phyloP scores from a whole-genome alignment of 352 stramenopile genomes.

The Pythium utonaiense region DNA sequence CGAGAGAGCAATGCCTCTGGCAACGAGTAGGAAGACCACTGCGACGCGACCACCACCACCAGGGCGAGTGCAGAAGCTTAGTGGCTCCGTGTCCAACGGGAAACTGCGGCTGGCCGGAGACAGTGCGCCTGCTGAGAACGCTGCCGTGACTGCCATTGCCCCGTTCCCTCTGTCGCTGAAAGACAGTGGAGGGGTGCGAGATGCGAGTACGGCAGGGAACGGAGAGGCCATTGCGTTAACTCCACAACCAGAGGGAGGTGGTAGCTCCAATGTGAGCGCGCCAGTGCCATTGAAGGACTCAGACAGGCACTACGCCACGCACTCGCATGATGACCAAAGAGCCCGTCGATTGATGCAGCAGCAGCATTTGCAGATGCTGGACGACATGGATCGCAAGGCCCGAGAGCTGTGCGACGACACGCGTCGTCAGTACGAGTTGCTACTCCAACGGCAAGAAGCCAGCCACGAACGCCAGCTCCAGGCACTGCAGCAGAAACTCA shows the following conservation, averaged over 20 bases:
- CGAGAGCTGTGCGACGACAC: slow-evolving; percentile 55
- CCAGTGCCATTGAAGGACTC: background rate
- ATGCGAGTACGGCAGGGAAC: background rate
- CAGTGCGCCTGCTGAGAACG: background rate
- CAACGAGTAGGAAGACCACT: background rate
- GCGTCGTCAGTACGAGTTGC: slow-evolving; percentile 46
- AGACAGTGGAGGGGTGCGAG: background rate
- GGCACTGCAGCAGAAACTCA: slow-evolving; percentile 33
- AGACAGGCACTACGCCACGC: background rate
- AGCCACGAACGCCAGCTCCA: slow-evolving; percentile 44
- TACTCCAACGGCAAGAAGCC: slow-evolving; percentile 38
- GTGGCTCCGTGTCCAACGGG: background rate
- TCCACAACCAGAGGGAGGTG: background rate
- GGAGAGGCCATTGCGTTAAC: background rate
- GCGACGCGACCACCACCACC: background rate
- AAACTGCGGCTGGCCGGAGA: background rate
- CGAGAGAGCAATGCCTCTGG: background rate
- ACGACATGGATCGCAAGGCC: slow-evolving; percentile 37
- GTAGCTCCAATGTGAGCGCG: background rate
- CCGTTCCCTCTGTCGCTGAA: background rate
- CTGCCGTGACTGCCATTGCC: background rate
- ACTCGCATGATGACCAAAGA: background rate
- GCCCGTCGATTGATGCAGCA: background rate
- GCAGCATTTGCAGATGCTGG: slow-evolving; percentile 10
- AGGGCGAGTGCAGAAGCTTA: background rate